These are phyloP conservation scores for Salpingoeca rosetta DNA, from an alignment of 78 protist genomes.

Conservation along the genomic window DNA sequence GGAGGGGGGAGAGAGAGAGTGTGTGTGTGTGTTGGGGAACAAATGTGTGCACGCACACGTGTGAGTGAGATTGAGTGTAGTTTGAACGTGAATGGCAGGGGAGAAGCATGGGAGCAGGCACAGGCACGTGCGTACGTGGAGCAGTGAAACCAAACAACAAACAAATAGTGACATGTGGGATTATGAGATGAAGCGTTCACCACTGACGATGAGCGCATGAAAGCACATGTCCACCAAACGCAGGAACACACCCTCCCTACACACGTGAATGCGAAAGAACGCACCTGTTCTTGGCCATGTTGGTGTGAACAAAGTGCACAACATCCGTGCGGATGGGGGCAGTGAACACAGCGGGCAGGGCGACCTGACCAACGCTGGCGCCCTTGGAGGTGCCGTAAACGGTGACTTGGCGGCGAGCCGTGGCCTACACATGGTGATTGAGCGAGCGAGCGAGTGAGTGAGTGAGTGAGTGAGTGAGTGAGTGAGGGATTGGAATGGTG, in stretches of 20 bases:
- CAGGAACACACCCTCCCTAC: no score
- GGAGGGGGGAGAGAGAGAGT: no score
- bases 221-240: no score
- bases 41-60: no score
- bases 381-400: constrained; percentile 8
- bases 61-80: no score
- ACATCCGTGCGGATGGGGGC: constrained; percentile 90
- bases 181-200: no score
- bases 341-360: constrained; percentile 83
- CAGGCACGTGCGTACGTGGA: no score
- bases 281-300: constrained; percentile 88
- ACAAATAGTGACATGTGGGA: not conserved
- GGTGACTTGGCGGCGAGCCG: constrained; percentile 37
- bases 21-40: no score
- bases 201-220: no score
- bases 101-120: no score
- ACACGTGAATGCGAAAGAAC: constrained; percentile 59
- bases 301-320: constrained; percentile 77
- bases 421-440: no score
- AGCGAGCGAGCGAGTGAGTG: not conserved
- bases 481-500: not conserved
- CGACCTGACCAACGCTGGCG: constrained; percentile 20
- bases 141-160: not conserved
- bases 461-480: not conserved
- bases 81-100: no score